These are phyloP conservation scores for Trametes coccinea DNA, from an alignment of 768 basidiomycete genomes.

Conservation along the genomic window DNA sequence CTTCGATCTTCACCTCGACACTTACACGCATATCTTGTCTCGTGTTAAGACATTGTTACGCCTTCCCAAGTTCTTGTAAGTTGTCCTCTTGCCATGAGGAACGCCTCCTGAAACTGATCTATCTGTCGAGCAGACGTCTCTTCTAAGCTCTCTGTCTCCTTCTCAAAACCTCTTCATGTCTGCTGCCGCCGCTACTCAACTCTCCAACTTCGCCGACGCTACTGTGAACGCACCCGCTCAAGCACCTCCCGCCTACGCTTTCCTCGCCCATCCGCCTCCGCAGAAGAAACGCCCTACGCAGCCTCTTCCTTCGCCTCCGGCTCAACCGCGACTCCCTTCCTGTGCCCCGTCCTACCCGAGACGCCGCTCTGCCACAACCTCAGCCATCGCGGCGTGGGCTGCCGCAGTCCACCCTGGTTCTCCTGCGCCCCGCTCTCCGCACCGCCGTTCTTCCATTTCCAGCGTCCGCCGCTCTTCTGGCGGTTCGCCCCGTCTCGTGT, in stretches of 20 bases:
- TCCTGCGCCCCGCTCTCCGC: slow-evolving; percentile 45
- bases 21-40: background rate
- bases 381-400: slow-evolving; percentile 62
- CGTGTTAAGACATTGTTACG: background rate
- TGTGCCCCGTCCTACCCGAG: slow-evolving; percentile 19
- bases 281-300: slow-evolving; percentile 32
- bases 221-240: slow-evolving; percentile 7
- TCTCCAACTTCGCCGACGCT: slow-evolving; percentile 5
- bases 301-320: slow-evolving; percentile 30
- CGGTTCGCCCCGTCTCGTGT: slow-evolving; percentile 27
- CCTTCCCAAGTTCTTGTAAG: slow-evolving; percentile 3
- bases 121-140: slow-evolving; percentile 7
- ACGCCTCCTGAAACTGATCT: background rate
- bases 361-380: slow-evolving; percentile 46
- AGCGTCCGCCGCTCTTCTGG: slow-evolving; percentile 36
- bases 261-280: slow-evolving; percentile 33
- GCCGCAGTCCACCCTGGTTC: slow-evolving; percentile 69
- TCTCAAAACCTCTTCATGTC: slow-evolving; percentile 26
- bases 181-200: slow-evolving; percentile 14
- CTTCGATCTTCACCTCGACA: slow-evolving; percentile 10
- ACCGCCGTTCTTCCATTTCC: slow-evolving; percentile 29
- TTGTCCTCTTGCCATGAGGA: background rate
- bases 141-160: background rate
- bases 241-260: slow-evolving; percentile 29
- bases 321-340: slow-evolving; percentile 16